Base-by-base conservation (phyloP, 768 basidiomycete species). In the Fistulinella prunicolor region DNA sequence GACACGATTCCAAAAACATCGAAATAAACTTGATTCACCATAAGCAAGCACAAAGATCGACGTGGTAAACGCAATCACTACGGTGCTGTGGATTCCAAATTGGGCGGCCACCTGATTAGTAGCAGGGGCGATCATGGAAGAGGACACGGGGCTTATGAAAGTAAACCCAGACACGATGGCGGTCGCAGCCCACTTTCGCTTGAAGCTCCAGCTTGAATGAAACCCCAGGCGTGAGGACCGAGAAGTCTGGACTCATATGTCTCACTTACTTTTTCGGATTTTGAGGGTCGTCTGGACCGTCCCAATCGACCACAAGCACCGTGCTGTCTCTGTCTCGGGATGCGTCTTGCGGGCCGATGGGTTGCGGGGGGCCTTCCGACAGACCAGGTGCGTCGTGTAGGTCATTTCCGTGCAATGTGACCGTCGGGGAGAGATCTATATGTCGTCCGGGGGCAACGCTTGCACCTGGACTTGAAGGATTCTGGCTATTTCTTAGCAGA, bases 111-210 rank as follows among this genome's bases (percentile, higher is more conserved):
- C 56, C 44, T 80, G 73, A 4, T 54, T 50, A 0, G 73, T 68
- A 0, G 86, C 86, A 0, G 86, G 86, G 0, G 88, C 82, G 1
- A 88, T 70, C 81, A 87, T 87, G 4, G 85, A 79, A 4, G 88
- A 90, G 0, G 86, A 81, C 0, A 89, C 71, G 0, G 86, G 83
- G 7, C 72, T 73, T 29, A 86, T 83, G 59, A 86, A 83, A 0
- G 85, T 83, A 60, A 85, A 88, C 0, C 73, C 70, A 0, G 85
- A 85, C 0, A 86, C 79, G 23, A 85, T 73, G n/a, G 75, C 53
- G 0, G 82, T 85, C 0, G 79, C 80, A 0, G 72, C 76, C 86
- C 84, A 86, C 72, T 84, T 87, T 55, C 68, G 69, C 23, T 60
- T 70, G 44, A 70, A 75, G 4, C 71, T 59, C 85, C 85, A 86